Percentiles rank a stretch among this genome's conserved stretches.
Evolutionary conservation across 805 yeast genomes (phyloP).

Genomic region (Yarrowia bubula): DNA sequence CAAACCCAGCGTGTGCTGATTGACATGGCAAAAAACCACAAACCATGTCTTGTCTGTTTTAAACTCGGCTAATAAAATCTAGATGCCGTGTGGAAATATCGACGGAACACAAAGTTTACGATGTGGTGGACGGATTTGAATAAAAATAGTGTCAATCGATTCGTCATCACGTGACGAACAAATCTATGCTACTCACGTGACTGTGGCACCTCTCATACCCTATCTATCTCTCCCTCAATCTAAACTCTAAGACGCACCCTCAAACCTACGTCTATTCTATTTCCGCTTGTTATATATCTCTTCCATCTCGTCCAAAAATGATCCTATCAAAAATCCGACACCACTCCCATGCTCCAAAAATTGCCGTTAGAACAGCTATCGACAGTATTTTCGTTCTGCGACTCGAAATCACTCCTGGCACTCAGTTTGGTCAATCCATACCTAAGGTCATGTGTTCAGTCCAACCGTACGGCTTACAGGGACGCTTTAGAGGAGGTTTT

Average conservation of each 20-base stretch:
- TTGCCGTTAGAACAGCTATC: constrained; percentile 6
- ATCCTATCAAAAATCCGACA: neutral
- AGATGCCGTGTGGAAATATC: neutral
- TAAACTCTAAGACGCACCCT: too few species aligned
- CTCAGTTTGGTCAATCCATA: neutral
- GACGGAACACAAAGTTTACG: neutral
- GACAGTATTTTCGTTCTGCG: neutral
- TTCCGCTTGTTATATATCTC: neutral
- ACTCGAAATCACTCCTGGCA: neutral
- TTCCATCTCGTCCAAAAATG: neutral
- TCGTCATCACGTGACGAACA: too few species aligned
- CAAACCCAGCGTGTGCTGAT: too few species aligned
- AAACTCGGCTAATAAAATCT: neutral
- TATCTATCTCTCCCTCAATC: too few species aligned
- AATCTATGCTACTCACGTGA: too few species aligned
- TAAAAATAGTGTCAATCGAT: too few species aligned
- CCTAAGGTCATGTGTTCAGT: neutral
- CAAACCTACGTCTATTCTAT: neutral
- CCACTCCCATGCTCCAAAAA: neutral
- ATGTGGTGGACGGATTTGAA: neutral
- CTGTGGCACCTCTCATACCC: too few species aligned
- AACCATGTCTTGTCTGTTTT: neutral
- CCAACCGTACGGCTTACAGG: neutral
- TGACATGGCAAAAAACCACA: neutral
- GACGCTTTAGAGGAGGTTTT: neutral